These are phyloP conservation scores for Polygonum maritimum DNA, from an alignment of 148 eudicot genomes.

Conservation along the genomic window DNA sequence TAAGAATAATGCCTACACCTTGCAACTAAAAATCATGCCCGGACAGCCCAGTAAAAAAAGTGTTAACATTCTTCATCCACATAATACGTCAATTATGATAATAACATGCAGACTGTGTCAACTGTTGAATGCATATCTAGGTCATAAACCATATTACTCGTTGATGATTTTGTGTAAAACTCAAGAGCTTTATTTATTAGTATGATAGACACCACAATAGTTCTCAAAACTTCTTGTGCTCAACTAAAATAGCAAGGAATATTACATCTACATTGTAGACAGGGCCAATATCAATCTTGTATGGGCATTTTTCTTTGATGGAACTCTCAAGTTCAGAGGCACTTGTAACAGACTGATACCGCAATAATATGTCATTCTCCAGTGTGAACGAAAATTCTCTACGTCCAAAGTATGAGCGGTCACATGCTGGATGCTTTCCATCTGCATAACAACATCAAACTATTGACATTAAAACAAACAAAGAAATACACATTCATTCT, in stretches of 20 bases:
- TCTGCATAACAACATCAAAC: conserved; percentile 31
- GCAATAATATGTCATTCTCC: conserved; percentile 65
- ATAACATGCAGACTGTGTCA: background rate
- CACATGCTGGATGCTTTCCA: conserved; percentile 96
- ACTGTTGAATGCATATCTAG: background rate
- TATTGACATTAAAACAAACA: background rate
- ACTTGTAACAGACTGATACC: conserved; percentile 71
- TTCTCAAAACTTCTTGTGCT: background rate
- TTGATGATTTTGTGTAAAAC: background rate
- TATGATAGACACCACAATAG: background rate
- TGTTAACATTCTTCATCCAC: background rate
- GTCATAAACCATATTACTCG: background rate
- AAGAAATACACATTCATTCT: background rate
- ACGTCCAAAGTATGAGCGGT: conserved; percentile 63
- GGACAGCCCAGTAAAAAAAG: background rate
- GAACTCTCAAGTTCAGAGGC: conserved; percentile 66
- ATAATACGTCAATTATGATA: background rate
- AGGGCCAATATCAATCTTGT: conserved; percentile 96
- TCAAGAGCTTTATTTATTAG: background rate
- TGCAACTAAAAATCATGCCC: background rate
- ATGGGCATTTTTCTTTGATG: conserved; percentile 78
- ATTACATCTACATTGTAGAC: conserved; percentile 90
- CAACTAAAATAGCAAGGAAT: background rate
- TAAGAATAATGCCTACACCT: background rate
- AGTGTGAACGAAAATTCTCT: conserved; percentile 88